Evolutionary conservation across 2,329 filamentous ascomycete species (phyloP), one percentile per base, ranked within the genome.

Genomic region (Ophiostoma ips): DNA sequence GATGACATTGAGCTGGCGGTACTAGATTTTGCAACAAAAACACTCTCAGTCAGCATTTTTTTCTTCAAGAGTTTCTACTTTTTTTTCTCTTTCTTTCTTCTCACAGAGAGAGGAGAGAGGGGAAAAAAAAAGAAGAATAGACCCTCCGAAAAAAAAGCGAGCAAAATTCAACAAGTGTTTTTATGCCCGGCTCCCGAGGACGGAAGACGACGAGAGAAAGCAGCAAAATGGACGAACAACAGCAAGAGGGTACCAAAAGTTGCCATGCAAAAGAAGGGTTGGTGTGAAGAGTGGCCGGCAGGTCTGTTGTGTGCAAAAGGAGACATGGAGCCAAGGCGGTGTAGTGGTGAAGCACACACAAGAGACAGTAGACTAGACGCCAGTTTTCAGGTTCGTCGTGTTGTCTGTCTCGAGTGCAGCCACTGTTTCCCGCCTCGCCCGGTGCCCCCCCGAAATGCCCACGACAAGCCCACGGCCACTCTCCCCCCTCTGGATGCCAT

Each of bases 1-100:
- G 78, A 96, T 92, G 73, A 95, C 89, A 77, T 96, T 94, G 77
- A 96, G 79, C 81, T 96, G 90, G 79, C 90, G 89, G 90, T 95
- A 92, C 55, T 57, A 92, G 92, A 87, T 19, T 41, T 28, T 85
- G 89, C 31, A 34, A 41, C 24, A 95, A 90, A 92, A 94, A 87
- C 87, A 95, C 87, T 95, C 89, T 95, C 89, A 21, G 90, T 51
- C 87, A 46, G 50, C 43, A 53, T 48, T 46, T 36, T 33, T n/a
- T n/a, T n/a, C n/a, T n/a, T n/a, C n/a, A n/a, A 45, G 34, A 38
- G 24, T 36, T 48, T 35, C 21, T 47, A 16, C 19, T 46, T 16
- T 21, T 21, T 35, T 46, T 19, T 40, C 21, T 54, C 13, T 4
- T 16, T 3, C 11, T 10, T 6, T 44, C 9, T 6, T 41, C 12